phyloP scores from a whole-genome alignment of 2,329 filamentous ascomycete genomes.

The Diaporthe sp. region DNA sequence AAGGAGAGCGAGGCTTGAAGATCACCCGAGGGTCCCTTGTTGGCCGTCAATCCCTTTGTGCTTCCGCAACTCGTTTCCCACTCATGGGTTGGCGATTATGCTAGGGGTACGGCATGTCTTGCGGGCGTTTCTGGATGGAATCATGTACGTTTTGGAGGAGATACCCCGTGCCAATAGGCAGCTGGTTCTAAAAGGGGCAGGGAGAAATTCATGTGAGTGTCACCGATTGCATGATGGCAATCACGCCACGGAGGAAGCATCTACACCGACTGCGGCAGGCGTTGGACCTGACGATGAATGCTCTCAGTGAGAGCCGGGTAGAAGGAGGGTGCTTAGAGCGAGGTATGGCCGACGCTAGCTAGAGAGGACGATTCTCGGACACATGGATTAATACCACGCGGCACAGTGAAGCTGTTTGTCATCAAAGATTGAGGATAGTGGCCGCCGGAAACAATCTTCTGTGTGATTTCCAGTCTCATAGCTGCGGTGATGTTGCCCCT shows the following conservation, averaged over 20 bases:
- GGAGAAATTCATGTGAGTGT: not conserved
- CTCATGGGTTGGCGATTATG: not conserved
- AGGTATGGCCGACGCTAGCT: not conserved
- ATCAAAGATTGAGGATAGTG: not conserved
- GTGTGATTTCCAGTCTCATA: conserved; percentile 23
- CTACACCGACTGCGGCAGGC: not conserved
- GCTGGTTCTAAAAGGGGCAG: not conserved
- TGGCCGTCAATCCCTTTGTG: not conserved
- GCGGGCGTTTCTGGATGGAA: not conserved
- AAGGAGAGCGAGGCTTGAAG: conserved; percentile 54
- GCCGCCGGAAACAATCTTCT: not conserved
- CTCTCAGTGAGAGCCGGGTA: not conserved
- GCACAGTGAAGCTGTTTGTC: not conserved
- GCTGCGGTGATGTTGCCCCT: not conserved
- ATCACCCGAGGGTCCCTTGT: too few species aligned
- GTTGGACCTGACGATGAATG: not conserved
- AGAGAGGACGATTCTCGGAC: not conserved
- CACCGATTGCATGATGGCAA: not conserved
- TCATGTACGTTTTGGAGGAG: conserved; percentile 13
- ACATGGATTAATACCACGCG: not conserved
- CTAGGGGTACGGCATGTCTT: not conserved
- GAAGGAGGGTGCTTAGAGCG: not conserved
- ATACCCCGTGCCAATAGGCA: conserved; percentile 19
- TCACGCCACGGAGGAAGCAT: not conserved
- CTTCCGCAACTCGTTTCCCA: not conserved